Evolutionary conservation across 2,329 filamentous ascomycete species (phyloP).

Genomic region (Epichloe baconii): DNA sequence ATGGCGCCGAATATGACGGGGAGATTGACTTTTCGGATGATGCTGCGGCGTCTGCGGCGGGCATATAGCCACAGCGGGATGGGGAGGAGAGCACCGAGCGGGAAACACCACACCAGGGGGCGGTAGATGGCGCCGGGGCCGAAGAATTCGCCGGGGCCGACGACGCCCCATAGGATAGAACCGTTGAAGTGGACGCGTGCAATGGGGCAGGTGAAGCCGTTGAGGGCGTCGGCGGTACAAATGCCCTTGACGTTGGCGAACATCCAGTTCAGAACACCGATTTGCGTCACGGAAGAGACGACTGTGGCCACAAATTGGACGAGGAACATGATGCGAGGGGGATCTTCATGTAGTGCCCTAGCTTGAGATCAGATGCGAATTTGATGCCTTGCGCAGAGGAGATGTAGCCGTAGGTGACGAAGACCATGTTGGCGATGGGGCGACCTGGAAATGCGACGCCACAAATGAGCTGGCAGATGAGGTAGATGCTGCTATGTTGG

Average conservation of each 20-base stretch:
- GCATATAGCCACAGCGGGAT: slow-evolving; percentile 62
- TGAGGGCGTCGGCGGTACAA: slow-evolving; percentile 68
- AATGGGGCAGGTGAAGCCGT: slow-evolving; percentile 78
- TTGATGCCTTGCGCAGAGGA: slow-evolving; percentile 81
- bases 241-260: slow-evolving; percentile 63
- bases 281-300: slow-evolving; percentile 68
- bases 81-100: slow-evolving; percentile 61
- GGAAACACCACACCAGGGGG: slow-evolving; percentile 68
- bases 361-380: slow-evolving; percentile 75
- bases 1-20: slow-evolving; percentile 74
- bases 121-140: slow-evolving; percentile 63
- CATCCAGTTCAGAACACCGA: slow-evolving; percentile 83
- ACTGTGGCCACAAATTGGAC: slow-evolving; percentile 66
- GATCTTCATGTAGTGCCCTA: slow-evolving; percentile 82
- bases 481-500: slow-evolving; percentile 74
- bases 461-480: slow-evolving; percentile 76
- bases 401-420: slow-evolving; percentile 84
- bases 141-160: slow-evolving; percentile 74
- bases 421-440: slow-evolving; percentile 86
- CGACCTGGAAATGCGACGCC: slow-evolving; percentile 72
- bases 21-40: slow-evolving; percentile 66
- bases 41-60: slow-evolving; percentile 42
- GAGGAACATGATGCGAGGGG: slow-evolving; percentile 68
- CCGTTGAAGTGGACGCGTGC: slow-evolving; percentile 85
- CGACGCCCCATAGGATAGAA: slow-evolving; percentile 79